Evolutionary conservation across 345 rosid genomes (phyloP).

Genomic region (Camelina hispida): DNA sequence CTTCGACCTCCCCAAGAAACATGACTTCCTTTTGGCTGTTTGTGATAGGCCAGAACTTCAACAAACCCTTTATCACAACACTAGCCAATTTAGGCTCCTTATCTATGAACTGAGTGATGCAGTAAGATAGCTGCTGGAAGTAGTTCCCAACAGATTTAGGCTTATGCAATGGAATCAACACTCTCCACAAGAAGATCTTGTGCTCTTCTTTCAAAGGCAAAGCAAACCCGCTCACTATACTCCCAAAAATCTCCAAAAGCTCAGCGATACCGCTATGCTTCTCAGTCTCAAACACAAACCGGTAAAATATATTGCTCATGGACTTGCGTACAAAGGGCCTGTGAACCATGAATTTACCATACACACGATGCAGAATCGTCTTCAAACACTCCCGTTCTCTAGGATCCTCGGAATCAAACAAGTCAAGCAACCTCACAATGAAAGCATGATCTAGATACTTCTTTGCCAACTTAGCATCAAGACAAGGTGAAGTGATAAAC

Average conservation of each 20-base stretch:
- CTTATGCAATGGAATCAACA: slow-evolving; percentile 84
- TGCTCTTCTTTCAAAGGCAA: slow-evolving; percentile 93
- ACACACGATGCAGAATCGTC: not conserved
- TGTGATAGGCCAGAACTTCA: slow-evolving; percentile 87
- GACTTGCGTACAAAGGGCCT: not conserved
- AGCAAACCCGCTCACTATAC: slow-evolving; percentile 82
- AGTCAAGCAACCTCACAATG: not conserved
- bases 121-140: slow-evolving; percentile 78
- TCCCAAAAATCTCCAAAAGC: slow-evolving; percentile 76
- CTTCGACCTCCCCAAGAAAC: slow-evolving; percentile 86
- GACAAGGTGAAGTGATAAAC: not conserved
- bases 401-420: not conserved
- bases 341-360: not conserved
- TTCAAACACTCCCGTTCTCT: slow-evolving; percentile 2
- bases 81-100: slow-evolving; percentile 79
- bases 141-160: slow-evolving; percentile 78
- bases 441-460: not conserved
- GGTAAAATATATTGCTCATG: not conserved
- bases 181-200: slow-evolving; percentile 83
- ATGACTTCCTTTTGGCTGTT: slow-evolving; percentile 91
- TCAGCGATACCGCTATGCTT: not conserved
- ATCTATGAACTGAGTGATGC: slow-evolving; percentile 81
- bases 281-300: not conserved
- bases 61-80: slow-evolving; percentile 64
- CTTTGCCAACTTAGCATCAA: not conserved